A percentile compares a stretch with the other conserved stretches of the same genome.
Evolutionary conservation across 164 flowering plant species (phyloP).

Genomic region (Vitis rupestris): DNA sequence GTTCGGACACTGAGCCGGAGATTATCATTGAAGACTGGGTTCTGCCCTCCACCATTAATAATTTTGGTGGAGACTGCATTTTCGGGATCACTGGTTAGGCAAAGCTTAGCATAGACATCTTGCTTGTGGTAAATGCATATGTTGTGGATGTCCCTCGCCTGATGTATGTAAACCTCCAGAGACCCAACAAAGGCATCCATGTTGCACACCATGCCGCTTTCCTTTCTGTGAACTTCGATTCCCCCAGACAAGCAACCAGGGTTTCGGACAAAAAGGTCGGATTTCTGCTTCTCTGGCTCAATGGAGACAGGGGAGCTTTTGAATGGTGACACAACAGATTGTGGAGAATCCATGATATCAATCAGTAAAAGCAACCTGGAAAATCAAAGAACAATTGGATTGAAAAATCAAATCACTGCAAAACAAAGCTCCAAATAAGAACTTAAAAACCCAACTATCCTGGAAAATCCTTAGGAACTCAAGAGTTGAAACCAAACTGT

Average conservation of each 20-base stretch:
- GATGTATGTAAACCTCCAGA: conserved; percentile 78
- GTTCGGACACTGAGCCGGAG: conserved; percentile 58
- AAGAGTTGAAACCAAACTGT: background rate
- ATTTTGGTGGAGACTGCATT: conserved; percentile 60
- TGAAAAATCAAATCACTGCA: conserved; percentile 1
- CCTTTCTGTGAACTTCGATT: conserved; percentile 27
- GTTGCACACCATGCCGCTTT: conserved; percentile 10
- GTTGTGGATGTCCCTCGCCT: conserved; percentile 93
- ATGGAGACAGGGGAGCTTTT: conserved; percentile 30
- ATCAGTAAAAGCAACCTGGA: conserved; percentile 13
- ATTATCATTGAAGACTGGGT: conserved; percentile 81
- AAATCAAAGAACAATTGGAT: conserved; percentile 11
- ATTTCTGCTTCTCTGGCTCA: conserved; percentile 39
- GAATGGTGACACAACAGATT: conserved; percentile 60
- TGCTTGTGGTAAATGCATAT: conserved; percentile 98
- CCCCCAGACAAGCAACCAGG: conserved; percentile 25
- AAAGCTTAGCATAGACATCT: conserved; percentile 97
- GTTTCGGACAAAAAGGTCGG: conserved; percentile 17
- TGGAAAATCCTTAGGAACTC: background rate
- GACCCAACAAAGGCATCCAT: conserved; percentile 43
- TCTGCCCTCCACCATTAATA: conserved; percentile 88
- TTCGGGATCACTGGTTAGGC: conserved; percentile 77
- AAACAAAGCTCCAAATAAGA: background rate
- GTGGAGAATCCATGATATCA: conserved; percentile 66
- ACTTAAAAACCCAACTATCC: background rate